Evolutionary conservation across 2,329 filamentous ascomycete species (phyloP), one percentile per base, ranked within the genome.

Genomic region (Tolypocladium paradoxum): DNA sequence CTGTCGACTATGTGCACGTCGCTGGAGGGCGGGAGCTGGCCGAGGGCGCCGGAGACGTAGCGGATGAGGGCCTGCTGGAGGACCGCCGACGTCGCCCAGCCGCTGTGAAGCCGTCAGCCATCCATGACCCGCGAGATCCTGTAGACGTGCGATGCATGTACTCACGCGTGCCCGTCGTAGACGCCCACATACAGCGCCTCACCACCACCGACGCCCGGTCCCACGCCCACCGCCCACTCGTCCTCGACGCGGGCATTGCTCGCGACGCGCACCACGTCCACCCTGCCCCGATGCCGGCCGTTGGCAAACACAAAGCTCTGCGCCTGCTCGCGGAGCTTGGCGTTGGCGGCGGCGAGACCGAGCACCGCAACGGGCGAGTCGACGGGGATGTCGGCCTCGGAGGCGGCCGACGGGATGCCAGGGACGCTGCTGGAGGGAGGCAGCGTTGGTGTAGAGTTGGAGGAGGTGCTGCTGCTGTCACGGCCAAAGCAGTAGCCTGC

Each of bases 141-240:
- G 33, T 16, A 35, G 33, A 35, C 34, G 2, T 5, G 14, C 11
- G 14, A 16, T 7, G 16, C 14, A 35, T 29, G 3, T 2, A 68
- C 71, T 66, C 53, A 73, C 70, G 71, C 74, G 56, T 79, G 76
- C 0, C 76, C 76, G 54, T 79, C 76, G 50, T 72, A 76, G 11
- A 79, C 70, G 8, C 70, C 72, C 34, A 65, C 64, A 48, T 60
- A 71, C 33, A 70, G 46, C 0, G 65, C 63, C 29, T 59, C 56
- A 2, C 50, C 56, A 1, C 61, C 62, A 1, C 60, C 65, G 0
- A 68, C 56, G 0, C 69, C 68, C 16, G 61, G 59, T 0, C 62
- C 68, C 14, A 67, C 48, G 11, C 61, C 66, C 2, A 68, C 56
- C 18, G 64, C 60, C 67, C 66, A 70, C 24, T 68, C 58, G 34